A percentile compares a stretch with the other conserved stretches of the same genome.
These are phyloP conservation scores for Termitomyces sp. DNA, from an alignment of 768 basidiomycete species.

Conservation along the genomic window DNA sequence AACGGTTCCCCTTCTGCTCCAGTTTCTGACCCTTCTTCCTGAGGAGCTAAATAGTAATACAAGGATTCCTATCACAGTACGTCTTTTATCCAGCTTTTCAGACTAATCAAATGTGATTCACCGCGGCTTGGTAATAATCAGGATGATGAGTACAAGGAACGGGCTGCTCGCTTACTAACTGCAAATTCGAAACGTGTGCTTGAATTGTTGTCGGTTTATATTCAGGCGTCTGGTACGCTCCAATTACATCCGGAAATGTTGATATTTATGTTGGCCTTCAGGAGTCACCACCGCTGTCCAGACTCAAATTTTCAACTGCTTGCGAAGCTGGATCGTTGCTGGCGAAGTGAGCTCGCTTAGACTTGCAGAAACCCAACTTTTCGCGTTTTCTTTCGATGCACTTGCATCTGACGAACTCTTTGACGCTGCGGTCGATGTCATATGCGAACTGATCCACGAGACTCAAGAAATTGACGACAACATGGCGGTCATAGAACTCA, in stretches of 20 bases:
- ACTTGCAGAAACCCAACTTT: constrained; percentile 73
- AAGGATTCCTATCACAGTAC: constrained; percentile 81
- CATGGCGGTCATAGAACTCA: constrained; percentile 79
- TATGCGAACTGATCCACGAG: constrained; percentile 95
- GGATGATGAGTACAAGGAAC: constrained; percentile 72
- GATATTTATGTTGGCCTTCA: constrained; percentile 21
- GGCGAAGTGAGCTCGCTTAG: constrained; percentile 69
- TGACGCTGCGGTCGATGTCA: constrained; percentile 84
- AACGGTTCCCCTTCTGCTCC: constrained; percentile 78
- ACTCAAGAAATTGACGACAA: constrained; percentile 97
- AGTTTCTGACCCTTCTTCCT: constrained; percentile 87
- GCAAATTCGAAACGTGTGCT: constrained; percentile 68
- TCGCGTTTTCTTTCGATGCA: constrained; percentile 79
- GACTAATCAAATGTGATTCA: not conserved
- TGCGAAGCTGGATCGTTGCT: constrained; percentile 83
- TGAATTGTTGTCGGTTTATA: constrained; percentile 79
- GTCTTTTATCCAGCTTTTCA: constrained; percentile 22
- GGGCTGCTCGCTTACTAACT: constrained; percentile 56
- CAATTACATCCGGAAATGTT: not conserved
- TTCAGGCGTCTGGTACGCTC: constrained; percentile 75
- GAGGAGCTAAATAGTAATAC: constrained; percentile 84
- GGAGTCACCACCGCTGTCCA: constrained; percentile 81
- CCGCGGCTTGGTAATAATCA: constrained; percentile 20
- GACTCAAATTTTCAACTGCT: constrained; percentile 73
- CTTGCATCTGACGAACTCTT: constrained; percentile 83